These are phyloP conservation scores for Helotiales sp. DNA, from an alignment of 2,329 filamentous ascomycete species.

Conservation along the genomic window DNA sequence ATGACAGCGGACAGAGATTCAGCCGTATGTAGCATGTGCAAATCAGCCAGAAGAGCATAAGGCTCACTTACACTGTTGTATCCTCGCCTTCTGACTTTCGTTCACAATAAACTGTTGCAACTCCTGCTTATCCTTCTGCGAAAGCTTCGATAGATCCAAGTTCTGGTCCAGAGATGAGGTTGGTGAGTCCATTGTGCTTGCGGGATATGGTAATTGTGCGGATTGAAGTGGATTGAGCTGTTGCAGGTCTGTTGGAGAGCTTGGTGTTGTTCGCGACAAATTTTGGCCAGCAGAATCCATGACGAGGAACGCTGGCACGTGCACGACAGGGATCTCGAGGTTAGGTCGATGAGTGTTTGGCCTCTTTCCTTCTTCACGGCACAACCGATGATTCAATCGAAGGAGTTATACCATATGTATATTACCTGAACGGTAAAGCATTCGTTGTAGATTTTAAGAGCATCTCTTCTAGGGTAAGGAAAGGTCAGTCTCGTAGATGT, in stretches of 20 bases:
- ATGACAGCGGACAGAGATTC: no score
- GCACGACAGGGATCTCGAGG: not conserved
- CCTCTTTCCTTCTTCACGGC: not conserved
- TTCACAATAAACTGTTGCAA: slow-evolving; percentile 82
- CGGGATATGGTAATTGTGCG: slow-evolving; percentile 35
- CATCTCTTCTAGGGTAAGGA: no score
- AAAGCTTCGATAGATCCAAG: slow-evolving; percentile 72
- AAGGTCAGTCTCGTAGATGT: no score
- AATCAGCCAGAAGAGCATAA: no score
- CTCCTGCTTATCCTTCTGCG: slow-evolving; percentile 80
- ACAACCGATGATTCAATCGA: not conserved
- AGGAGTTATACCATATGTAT: not conserved
- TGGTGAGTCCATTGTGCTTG: slow-evolving; percentile 28
- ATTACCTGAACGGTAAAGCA: no score
- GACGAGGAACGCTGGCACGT: not conserved
- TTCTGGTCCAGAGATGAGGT: slow-evolving; percentile 28
- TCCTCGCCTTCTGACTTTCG: slow-evolving; percentile 80
- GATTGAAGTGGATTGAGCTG: not conserved
- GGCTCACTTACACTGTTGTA: slow-evolving; percentile 52
- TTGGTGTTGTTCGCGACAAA: not conserved
- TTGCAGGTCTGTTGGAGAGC: not conserved
- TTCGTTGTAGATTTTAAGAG: no score
- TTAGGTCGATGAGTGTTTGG: not conserved
- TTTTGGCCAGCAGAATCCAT: not conserved
- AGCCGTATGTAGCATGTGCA: no score